A percentile compares a stretch with the other conserved stretches of the same genome.
Conservation (phyloP, 2,329 filamentous ascomycete species). For the Hypoxylon rubiginosum region DNA sequence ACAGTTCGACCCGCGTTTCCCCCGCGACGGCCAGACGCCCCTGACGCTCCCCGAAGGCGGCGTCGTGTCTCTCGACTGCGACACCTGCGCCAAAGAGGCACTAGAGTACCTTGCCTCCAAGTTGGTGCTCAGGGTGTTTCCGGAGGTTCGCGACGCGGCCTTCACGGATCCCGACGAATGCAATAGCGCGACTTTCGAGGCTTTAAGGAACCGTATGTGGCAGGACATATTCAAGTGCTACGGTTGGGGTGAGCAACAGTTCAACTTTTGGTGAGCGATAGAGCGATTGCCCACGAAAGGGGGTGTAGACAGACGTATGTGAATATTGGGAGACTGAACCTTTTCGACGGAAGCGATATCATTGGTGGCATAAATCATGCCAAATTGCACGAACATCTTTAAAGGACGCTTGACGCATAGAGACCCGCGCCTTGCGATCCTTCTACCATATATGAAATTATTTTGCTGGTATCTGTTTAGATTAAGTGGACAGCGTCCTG, state of each 20-base stretch:
- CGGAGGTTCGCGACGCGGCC: not conserved
- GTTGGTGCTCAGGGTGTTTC: not conserved
- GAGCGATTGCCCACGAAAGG: too few species aligned
- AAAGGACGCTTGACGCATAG: too few species aligned
- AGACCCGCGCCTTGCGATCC: too few species aligned
- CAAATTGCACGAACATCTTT: too few species aligned
- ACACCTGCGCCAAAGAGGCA: not conserved
- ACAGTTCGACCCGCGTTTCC: constrained; percentile 5
- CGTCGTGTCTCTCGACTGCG: not conserved
- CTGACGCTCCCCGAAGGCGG: constrained; percentile 40
- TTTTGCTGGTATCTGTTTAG: too few species aligned
- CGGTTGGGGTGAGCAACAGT: not conserved
- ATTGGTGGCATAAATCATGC: too few species aligned
- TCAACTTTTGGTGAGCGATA: not conserved
- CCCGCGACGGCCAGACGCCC: constrained; percentile 17
- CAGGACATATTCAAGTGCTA: not conserved
- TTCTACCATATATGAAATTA: too few species aligned
- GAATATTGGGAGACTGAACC: too few species aligned
- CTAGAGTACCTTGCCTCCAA: not conserved
- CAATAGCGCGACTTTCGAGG: not conserved
- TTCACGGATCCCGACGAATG: not conserved
- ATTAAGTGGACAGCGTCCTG: too few species aligned
- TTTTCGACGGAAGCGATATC: too few species aligned
- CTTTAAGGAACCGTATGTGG: not conserved
- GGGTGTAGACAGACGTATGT: too few species aligned